A percentile compares a stretch with the other conserved stretches of the same genome.
These are phyloP conservation scores for Vitellaria paradoxa DNA, from an alignment of 179 eudicot species.

Conservation along the genomic window DNA sequence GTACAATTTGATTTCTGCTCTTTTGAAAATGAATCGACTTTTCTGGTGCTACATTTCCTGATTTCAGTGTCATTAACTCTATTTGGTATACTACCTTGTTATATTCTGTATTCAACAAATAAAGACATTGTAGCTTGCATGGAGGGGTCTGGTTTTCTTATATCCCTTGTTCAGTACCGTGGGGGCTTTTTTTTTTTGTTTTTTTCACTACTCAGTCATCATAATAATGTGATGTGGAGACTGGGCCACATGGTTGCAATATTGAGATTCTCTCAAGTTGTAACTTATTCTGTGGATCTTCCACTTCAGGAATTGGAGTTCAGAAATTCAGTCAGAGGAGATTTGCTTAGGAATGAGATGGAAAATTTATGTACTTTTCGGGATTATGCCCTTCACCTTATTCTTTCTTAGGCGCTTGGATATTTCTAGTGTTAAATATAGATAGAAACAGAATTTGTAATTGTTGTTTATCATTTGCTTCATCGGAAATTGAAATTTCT, in stretches of 20 bases:
- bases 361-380: slow-evolving; percentile 42
- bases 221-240: slow-evolving; percentile 39
- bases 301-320: slow-evolving; percentile 74
- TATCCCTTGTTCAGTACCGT: neutral
- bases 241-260: slow-evolving; percentile 88
- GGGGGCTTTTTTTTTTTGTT: neutral
- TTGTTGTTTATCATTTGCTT: slow-evolving; percentile 2
- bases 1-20: neutral
- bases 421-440: neutral
- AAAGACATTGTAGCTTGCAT: neutral
- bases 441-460: neutral
- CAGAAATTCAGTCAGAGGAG: slow-evolving; percentile 40
- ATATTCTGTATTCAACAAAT: too few species aligned
- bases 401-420: neutral
- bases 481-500: slow-evolving; percentile 14
- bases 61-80: too few species aligned
- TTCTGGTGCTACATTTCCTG: too few species aligned
- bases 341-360: slow-evolving; percentile 54
- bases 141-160: neutral
- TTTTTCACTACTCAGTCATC: neutral
- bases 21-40: neutral
- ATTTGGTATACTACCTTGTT: too few species aligned
- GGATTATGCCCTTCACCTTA: neutral
- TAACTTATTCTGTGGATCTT: slow-evolving; percentile 64
- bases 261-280: slow-evolving; percentile 73